Conservation (phyloP, 805 yeast genomes). For the Saturnispora silvae region DNA sequence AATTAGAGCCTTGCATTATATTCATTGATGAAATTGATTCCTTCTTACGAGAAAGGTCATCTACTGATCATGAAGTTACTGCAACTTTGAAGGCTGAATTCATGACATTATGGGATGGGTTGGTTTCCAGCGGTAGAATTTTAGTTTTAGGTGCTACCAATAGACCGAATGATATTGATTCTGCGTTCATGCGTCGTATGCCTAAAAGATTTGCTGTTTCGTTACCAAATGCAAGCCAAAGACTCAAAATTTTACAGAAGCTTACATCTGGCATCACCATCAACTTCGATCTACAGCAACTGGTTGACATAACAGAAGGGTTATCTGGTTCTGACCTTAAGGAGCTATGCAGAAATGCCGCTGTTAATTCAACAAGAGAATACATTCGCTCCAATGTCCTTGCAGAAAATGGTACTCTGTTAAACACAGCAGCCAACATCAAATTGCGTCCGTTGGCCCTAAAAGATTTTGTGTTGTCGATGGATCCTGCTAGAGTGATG, state of each 20-base stretch:
- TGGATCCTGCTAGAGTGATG: conserved; percentile 15
- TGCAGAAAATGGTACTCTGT: conserved; percentile 24
- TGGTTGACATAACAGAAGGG: conserved; percentile 61
- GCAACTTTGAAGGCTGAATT: conserved; percentile 92
- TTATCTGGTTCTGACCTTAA: conserved; percentile 85
- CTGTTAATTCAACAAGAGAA: conserved; percentile 80
- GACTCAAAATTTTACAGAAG: conserved; percentile 60
- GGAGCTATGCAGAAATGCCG: conserved; percentile 90
- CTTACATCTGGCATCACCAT: conserved; percentile 55
- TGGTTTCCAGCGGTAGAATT: conserved; percentile 63
- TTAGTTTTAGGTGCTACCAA: conserved; percentile 93
- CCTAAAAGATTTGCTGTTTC: conserved; percentile 80
- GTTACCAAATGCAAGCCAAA: conserved; percentile 58
- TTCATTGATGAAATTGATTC: conserved; percentile 96
- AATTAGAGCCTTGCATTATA: conserved; percentile 87
- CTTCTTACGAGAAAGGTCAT: conserved; percentile 73
- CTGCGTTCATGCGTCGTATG: conserved; percentile 84
- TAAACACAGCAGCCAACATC: conserved; percentile 27
- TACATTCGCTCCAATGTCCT: conserved; percentile 50
- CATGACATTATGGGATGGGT: conserved; percentile 97
- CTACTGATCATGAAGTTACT: conserved; percentile 89
- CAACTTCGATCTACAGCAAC: conserved; percentile 52
- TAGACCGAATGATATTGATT: conserved; percentile 82
- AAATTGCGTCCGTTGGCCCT: conserved; percentile 54
- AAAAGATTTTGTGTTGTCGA: conserved; percentile 45